Evolutionary conservation across 2,329 filamentous ascomycete species (phyloP), one percentile per base, ranked within the genome.

Genomic region (Aspergillus sp.): DNA sequence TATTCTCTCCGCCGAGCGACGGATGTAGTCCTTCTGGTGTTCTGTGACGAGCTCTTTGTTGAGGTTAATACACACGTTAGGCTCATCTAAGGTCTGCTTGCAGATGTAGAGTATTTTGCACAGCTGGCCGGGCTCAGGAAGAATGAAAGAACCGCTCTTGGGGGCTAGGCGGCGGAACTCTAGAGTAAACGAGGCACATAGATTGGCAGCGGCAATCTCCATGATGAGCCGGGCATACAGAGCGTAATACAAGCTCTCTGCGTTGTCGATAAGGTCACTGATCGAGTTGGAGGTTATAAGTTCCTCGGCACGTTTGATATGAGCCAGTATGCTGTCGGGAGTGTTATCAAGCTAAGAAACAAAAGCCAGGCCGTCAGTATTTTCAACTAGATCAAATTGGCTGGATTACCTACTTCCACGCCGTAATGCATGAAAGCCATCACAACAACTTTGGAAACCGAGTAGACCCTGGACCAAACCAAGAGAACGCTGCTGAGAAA

Each of bases 171-270:
- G 64, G 7, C 64, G 64, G 19, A 64, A 49, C 43, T 68, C 64
- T 17, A 67, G 57, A 19, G 64, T 59, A 55, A 70, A 75, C 15
- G 65, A 67, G 40, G 68, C 56, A 55, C 70, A 74, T 19, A 76
- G 67, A 19, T 77, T 70, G 27, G 73, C 65, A 17, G 64, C 71
- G 6, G 67, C 67, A 37, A 76, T 70, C 52, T 77, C 75, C 44
- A 73, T 66, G n/a, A 70, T 64, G 6, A 77, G 47, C 35, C 73
- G 67, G 2, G 74, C 65, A 52, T 74, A 75, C 23, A 75, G 52
- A 11, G 69, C 64, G 53, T 76, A 75, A 52, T 69, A 77, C 7
- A 77, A 64, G 24, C 70, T 70, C 51, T 77, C 73, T 17, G 69
- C 62, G 12, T 63, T 67, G n/a, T 68, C 64, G 45, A 76, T 68